phyloP scores from a whole-genome alignment of 495 filamentous ascomycete species.

The Hypoxylon subgilvum region DNA sequence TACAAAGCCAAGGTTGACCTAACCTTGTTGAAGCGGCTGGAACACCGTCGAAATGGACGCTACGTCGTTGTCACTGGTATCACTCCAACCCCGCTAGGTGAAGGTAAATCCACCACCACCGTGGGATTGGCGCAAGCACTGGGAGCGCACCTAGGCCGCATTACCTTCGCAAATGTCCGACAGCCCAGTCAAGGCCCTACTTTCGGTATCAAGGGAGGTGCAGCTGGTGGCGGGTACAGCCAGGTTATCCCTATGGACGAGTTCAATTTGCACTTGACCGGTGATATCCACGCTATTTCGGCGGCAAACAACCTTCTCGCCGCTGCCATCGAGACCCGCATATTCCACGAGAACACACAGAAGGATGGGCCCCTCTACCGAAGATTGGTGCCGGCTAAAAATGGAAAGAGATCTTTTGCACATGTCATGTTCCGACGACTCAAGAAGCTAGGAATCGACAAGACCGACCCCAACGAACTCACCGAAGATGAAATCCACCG shows the following conservation, averaged over 20 bases:
- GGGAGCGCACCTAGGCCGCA: slow-evolving; percentile 81
- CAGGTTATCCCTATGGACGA: slow-evolving; percentile 99
- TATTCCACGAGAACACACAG: slow-evolving; percentile 96
- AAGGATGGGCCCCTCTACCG: slow-evolving; percentile 89
- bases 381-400: slow-evolving; percentile 86
- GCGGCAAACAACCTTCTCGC: slow-evolving; percentile 98
- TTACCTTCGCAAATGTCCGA: slow-evolving; percentile 94
- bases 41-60: slow-evolving; percentile 83
- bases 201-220: slow-evolving; percentile 98
- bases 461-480: slow-evolving; percentile 88
- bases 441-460: slow-evolving; percentile 93
- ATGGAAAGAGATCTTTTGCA: slow-evolving; percentile 83
- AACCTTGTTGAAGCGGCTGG: slow-evolving; percentile 76
- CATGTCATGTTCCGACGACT: slow-evolving; percentile 90
- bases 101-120: slow-evolving; percentile 99
- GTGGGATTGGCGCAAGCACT: slow-evolving; percentile 95
- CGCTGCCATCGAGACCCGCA: slow-evolving; percentile 94
- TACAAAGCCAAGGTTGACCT: slow-evolving; percentile 95
- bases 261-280: slow-evolving; percentile 97
- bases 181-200: slow-evolving; percentile 97
- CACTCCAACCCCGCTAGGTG: slow-evolving; percentile 95
- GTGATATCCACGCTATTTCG: slow-evolving; percentile 96
- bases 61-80: slow-evolving; percentile 95
- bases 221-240: slow-evolving; percentile 95
- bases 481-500: slow-evolving; percentile 84